These are phyloP conservation scores for Trichoderma lentiforme DNA, from an alignment of 2,329 filamentous ascomycete genomes.

Conservation along the genomic window DNA sequence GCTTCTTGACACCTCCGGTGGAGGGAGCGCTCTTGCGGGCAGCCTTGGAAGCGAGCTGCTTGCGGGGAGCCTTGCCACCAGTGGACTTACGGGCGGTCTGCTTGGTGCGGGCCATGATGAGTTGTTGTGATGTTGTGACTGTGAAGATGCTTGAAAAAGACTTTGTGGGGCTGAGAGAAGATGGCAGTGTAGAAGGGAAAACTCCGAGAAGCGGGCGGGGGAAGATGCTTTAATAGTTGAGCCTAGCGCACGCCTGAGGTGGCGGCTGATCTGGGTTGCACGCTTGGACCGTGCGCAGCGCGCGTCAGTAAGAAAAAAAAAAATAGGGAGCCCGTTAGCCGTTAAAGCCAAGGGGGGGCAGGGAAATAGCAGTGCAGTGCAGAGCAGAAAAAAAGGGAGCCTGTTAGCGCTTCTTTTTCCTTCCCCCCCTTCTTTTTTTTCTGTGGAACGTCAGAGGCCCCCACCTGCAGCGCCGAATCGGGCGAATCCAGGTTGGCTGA, in stretches of 20 bases:
- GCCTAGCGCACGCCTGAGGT: conserved; percentile 27
- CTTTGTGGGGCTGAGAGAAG: conserved; percentile 28
- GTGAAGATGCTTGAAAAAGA: conserved; percentile 26
- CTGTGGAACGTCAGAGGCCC: not conserved
- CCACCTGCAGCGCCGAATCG: not conserved
- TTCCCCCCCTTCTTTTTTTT: not conserved
- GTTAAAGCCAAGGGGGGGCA: not conserved
- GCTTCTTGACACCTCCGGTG: conserved; percentile 96
- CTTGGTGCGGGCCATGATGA: conserved; percentile 63
- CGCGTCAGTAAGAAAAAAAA: conserved; percentile 20
- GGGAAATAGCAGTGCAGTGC: not conserved
- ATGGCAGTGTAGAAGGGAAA: conserved; percentile 44
- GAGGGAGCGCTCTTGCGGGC: conserved; percentile 97
- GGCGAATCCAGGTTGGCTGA: not conserved
- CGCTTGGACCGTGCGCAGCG: conserved; percentile 25
- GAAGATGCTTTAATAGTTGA: conserved; percentile 43
- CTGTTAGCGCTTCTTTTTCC: not conserved
- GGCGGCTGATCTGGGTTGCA: conserved; percentile 38
- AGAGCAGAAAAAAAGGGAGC: conserved; percentile 23
- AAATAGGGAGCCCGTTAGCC: not conserved
- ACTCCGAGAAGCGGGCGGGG: conserved; percentile 39
- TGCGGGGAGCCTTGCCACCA: conserved; percentile 76
- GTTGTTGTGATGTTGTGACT: conserved; percentile 32
- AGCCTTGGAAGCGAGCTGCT: conserved; percentile 99
- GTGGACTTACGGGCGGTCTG: conserved; percentile 73